Base-by-base conservation (phyloP, 2,329 filamentous ascomycete genomes). In the Colletotrichum higginsianum region DNA sequence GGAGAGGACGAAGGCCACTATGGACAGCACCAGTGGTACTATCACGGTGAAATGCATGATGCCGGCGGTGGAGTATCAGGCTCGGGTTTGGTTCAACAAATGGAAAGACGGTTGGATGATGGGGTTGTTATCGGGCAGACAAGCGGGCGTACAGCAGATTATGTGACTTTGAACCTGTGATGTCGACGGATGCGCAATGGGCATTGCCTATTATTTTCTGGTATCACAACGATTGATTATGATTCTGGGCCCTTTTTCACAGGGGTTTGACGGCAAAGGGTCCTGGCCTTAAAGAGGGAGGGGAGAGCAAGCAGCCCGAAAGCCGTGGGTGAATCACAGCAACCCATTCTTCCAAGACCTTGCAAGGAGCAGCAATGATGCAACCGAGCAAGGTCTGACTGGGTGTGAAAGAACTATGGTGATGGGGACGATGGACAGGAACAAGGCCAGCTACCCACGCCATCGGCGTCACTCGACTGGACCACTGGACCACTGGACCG, bases 1-100 rank as follows among this genome's bases (percentile, higher is more conserved):
- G 18, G 80, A 79, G 21, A 85, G 79, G 47, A 85, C 77, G 68
- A 84, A 81, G 46, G 78, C 80, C 73, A 80, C 79, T 52, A 84
- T 75, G 71, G 80, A 79, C 49, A 84, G 75, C 35, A 79, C 75
- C 73, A 84, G 67, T 60, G 83, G 83, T 23, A 84, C 47, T 42
- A 84, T 69, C 44, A 82, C 76, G 49, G 78, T 68, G 47, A 82
- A 77, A 67, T 78, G 72, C 67, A 77, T 67, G 66, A 47, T 73
- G 60, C 62, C 50, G 44, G 53, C 46, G 23, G n/a, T 44, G 18
- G n/a, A n/a, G 26, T 15, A 21, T 61, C 60, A n/a, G 23, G 21
- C 35, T 56, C 30, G 11, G n/a, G 46, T 55, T 44, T 11, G n/a
- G 46, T 55, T 44, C 35, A 13, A 58, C 46, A 62, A 56, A 47